A percentile compares a stretch with the other conserved stretches of the same genome.
Evolutionary conservation across 1,284 basidiomycete genomes (phyloP).

Genomic region (Taiwanofungus camphoratus): DNA sequence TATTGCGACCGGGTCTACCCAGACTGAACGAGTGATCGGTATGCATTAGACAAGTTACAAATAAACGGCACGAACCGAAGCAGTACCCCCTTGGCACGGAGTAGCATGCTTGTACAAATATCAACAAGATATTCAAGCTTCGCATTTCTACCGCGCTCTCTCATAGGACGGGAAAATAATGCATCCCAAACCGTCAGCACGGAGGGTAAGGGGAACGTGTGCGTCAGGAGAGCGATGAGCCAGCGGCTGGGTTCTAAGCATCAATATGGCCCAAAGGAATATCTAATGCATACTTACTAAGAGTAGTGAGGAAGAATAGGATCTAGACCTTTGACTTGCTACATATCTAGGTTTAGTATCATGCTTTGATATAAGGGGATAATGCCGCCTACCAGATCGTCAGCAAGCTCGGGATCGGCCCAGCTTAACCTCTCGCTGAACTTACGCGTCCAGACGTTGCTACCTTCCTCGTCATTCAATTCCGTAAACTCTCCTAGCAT

Average conservation of each 20-base stretch:
- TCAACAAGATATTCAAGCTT: conserved; percentile 66
- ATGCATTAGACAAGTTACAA: not conserved
- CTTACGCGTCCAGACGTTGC: conserved; percentile 54
- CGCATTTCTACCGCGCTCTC: conserved; percentile 48
- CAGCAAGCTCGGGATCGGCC: conserved; percentile 60
- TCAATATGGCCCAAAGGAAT: not conserved
- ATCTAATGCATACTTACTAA: conserved; percentile 46
- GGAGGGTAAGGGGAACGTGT: conserved; percentile 58
- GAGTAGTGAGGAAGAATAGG: conserved; percentile 75
- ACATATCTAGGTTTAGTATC: too few species aligned
- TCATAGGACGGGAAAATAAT: conserved; percentile 53
- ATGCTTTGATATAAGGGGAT: not conserved
- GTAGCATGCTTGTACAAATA: conserved; percentile 61
- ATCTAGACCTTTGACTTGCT: conserved; percentile 60
- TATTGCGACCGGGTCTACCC: conserved; percentile 39
- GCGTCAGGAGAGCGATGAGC: conserved; percentile 68
- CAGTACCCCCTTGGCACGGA: conserved; percentile 48
- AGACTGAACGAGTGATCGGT: conserved; percentile 36
- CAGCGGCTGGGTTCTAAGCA: conserved; percentile 47
- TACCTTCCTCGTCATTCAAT: conserved; percentile 59
- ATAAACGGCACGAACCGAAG: conserved; percentile 40
- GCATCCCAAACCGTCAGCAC: conserved; percentile 66
- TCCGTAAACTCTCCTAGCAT: conserved; percentile 69
- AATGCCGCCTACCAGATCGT: conserved; percentile 46
- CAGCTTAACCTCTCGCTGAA: conserved; percentile 57